A percentile compares a stretch with the other conserved stretches of the same genome.
phyloP scores from a whole-genome alignment of 2,329 filamentous ascomycete species.

The Cryphonectria nitschkei region DNA sequence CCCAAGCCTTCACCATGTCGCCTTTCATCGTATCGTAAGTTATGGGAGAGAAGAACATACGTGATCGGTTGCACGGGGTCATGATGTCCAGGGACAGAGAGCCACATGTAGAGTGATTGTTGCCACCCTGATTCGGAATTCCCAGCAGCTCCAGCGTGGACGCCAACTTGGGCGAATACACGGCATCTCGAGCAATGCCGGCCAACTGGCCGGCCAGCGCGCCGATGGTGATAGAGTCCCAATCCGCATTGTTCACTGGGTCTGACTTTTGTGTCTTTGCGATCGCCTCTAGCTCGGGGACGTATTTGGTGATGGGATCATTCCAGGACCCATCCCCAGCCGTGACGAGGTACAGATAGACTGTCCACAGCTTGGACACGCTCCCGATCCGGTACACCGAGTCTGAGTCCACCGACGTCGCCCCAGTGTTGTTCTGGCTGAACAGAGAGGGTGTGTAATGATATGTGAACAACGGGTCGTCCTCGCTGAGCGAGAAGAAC shows the following conservation, averaged over 20 bases:
- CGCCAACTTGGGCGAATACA: neutral
- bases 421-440: slow-evolving; percentile 31
- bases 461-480: slow-evolving; percentile 33
- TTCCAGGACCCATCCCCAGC: slow-evolving; percentile 45
- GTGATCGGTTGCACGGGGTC: slow-evolving; percentile 26
- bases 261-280: slow-evolving; percentile 26
- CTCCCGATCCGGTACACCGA: slow-evolving; percentile 47
- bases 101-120: slow-evolving; percentile 15
- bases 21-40: neutral
- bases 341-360: slow-evolving; percentile 46
- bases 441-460: slow-evolving; percentile 32
- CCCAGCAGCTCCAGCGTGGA: slow-evolving; percentile 17
- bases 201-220: slow-evolving; percentile 42
- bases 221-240: slow-evolving; percentile 43
- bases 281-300: slow-evolving; percentile 44
- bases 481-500: slow-evolving; percentile 29
- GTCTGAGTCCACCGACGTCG: slow-evolving; percentile 36
- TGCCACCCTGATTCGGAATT: slow-evolving; percentile 23
- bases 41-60: neutral
- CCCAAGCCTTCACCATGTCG: neutral
- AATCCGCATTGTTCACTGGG: slow-evolving; percentile 36
- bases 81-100: slow-evolving; percentile 26
- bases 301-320: slow-evolving; percentile 45
- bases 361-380: slow-evolving; percentile 49
- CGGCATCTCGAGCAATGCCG: slow-evolving; percentile 39